Base-by-base conservation (phyloP, 164 flowering plant genomes). In the Kalanchoe fedtschenkoi region DNA sequence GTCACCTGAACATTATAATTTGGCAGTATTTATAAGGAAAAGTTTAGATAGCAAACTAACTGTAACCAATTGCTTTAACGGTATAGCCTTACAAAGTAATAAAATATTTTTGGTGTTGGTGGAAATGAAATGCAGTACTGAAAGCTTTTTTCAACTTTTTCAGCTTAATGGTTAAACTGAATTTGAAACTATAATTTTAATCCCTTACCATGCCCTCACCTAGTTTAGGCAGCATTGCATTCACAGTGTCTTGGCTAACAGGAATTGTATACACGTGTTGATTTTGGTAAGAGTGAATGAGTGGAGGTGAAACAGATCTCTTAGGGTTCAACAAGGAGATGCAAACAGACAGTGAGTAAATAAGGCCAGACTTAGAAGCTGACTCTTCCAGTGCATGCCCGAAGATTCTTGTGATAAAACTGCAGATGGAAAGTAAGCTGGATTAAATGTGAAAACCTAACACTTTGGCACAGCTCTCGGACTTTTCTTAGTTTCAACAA, bases 171-270 rank as follows among this genome's bases (percentile, higher is more conserved):
- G 32, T 24, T 30, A 51, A 51, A 51, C 16, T 26, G 56, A 51
- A 29, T 26, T 51, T 10, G 32, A 26, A 28, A 6, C 17, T 1
- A 51, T 32, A 24, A 14, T 19, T 21, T 44, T 21, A 4, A 13
- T 11, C 17, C 13, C 3, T 47, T 47, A 47, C 10, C 37, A 35
- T 13, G 28, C 54, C 72, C 90, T 77, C 64, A 93, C 97, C 89
- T 65, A 93, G 91, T 77, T 82, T 88, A 47, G 92, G 97, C 34
- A 93, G 81, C 97, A 93, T 93, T 41, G 96, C 92, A 74, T 69
- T 71, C 33, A 90, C 77, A 64, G 95, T 90, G 70, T 93, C 97
- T n/a, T 83, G 80, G 68, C 80, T 85, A 34, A 80, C 86, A 58
- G 86, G 72, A 32, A 79, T 62, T 4, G 87, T 96, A 62, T 78